Evolutionary conservation across 768 basidiomycete genomes (phyloP).

Genomic region (Suillus occidentalis): DNA sequence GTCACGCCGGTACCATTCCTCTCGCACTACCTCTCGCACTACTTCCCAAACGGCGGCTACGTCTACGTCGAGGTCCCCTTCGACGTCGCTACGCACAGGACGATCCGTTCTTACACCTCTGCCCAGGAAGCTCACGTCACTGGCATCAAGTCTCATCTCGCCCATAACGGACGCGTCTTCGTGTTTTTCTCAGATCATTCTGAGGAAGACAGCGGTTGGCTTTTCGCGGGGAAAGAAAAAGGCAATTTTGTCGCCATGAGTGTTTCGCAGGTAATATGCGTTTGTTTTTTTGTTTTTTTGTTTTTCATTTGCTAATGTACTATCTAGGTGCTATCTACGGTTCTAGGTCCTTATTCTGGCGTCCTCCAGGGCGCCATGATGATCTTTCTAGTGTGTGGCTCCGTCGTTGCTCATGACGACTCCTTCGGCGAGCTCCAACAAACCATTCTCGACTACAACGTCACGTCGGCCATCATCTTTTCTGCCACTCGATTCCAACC

Average conservation of each 20-base stretch:
- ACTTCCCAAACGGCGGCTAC: neutral
- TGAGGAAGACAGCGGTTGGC: neutral
- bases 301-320: neutral
- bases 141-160: neutral
- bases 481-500: neutral
- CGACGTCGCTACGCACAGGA: neutral
- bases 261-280: neutral
- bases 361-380: neutral
- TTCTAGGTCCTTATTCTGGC: neutral
- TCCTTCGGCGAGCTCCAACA: neutral
- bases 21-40: neutral
- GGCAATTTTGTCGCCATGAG: neutral
- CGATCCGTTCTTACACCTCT: fast-evolving
- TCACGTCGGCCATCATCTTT: neutral
- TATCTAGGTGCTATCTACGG: neutral
- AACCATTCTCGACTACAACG: neutral
- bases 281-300: neutral
- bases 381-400: neutral
- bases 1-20: neutral
- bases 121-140: neutral
- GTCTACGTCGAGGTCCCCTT: neutral
- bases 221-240: neutral
- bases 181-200: neutral
- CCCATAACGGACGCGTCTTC: neutral
- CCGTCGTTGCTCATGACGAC: neutral